Conservation (phyloP, 352 stramenopile genomes). For the Phytopythium vexans region DNA sequence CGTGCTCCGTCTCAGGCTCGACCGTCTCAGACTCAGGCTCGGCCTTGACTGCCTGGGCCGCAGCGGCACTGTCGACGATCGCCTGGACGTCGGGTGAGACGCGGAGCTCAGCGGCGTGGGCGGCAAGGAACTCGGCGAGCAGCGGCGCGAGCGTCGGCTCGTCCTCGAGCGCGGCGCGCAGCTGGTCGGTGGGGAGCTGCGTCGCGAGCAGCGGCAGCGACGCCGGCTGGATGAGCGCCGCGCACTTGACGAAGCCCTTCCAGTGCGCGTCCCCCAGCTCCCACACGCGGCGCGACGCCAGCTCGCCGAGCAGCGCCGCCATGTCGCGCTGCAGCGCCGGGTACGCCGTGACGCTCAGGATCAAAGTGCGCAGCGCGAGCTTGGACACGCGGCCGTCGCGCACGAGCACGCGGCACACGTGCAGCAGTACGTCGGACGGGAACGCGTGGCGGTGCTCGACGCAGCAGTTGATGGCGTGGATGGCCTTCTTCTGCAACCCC, state of each 20-base stretch:
- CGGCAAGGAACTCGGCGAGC: slow-evolving; percentile 33
- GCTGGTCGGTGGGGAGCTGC: slow-evolving; percentile 45
- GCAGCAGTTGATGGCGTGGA: slow-evolving; percentile 76
- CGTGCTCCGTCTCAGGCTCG: no score
- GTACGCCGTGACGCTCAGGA: slow-evolving; percentile 73
- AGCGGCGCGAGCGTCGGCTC: slow-evolving; percentile 55
- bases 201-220: slow-evolving; percentile 66
- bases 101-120: slow-evolving; percentile 6
- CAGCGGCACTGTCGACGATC: slow-evolving; percentile 6
- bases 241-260: slow-evolving; percentile 81
- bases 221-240: slow-evolving; percentile 66
- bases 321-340: slow-evolving; percentile 62
- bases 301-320: slow-evolving; percentile 47
- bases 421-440: slow-evolving; percentile 64
- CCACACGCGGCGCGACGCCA: slow-evolving; percentile 59
- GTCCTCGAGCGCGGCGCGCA: slow-evolving; percentile 48
- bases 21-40: not conserved
- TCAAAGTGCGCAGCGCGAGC: slow-evolving; percentile 71
- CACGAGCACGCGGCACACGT: slow-evolving; percentile 57
- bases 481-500: slow-evolving; percentile 75
- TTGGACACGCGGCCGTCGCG: slow-evolving; percentile 58
- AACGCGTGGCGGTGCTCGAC: slow-evolving; percentile 79
- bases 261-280: slow-evolving; percentile 72
- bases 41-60: not conserved
- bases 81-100: slow-evolving; percentile 11